Conservation (phyloP, 2,329 filamentous ascomycete species). For the Sclerotinia minor region DNA sequence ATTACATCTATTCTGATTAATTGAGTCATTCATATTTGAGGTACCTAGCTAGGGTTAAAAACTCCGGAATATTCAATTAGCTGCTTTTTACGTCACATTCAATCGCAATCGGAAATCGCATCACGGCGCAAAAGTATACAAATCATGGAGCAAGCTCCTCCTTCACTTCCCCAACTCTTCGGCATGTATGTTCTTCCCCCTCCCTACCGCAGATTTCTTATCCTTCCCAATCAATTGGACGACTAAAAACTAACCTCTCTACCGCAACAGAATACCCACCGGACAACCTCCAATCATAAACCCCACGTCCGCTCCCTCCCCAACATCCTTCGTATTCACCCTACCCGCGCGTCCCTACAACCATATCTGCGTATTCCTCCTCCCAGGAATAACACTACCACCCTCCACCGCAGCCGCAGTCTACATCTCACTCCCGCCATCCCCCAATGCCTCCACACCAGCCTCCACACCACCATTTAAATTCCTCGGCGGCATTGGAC, state of each 20-base stretch:
- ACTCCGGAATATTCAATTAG: not conserved
- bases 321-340: constrained; percentile 58
- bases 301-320: constrained; percentile 54
- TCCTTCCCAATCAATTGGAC: not conserved
- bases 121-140: not conserved
- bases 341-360: constrained; percentile 60
- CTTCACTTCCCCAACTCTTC: constrained; percentile 37
- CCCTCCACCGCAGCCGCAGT: constrained; percentile 80
- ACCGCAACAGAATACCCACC: constrained; percentile 50
- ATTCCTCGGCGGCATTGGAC: constrained; percentile 85
- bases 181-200: constrained; percentile 32
- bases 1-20: not conserved
- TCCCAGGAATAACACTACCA: constrained; percentile 72
- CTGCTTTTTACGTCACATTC: not conserved
- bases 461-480: constrained; percentile 53
- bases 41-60: too few relatives aligned
- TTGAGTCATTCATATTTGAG: not conserved
- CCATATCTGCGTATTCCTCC: constrained; percentile 85
- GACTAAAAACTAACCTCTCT: not conserved
- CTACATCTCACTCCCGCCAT: constrained; percentile 68
- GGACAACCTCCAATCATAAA: constrained; percentile 58
- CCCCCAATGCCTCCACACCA: constrained; percentile 43
- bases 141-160: constrained; percentile 23
- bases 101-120: not conserved
- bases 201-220: too few relatives aligned